Percentiles rank a stretch among this genome's conserved stretches.
These are phyloP conservation scores for Kalmanozyma brasiliensis DNA, from an alignment of 1,284 basidiomycete species.

Conservation along the genomic window DNA sequence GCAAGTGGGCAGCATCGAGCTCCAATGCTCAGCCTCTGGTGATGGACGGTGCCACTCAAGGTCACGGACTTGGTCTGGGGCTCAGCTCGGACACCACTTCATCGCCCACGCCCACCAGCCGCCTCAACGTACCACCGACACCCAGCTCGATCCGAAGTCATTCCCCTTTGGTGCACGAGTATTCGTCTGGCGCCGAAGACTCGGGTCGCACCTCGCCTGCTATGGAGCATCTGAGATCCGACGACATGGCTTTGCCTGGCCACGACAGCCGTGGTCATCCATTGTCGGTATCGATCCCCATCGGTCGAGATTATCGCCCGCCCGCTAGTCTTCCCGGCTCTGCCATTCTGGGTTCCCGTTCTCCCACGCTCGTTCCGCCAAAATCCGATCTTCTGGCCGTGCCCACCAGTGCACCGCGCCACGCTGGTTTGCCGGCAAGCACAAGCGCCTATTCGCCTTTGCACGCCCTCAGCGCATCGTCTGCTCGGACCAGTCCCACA, in stretches of 20 bases:
- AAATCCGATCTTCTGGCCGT: constrained; percentile 21
- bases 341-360: constrained; percentile 43
- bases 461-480: constrained; percentile 30
- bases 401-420: constrained; percentile 22
- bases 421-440: constrained; percentile 30
- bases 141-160: constrained; percentile 47
- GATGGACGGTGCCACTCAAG: constrained; percentile 12
- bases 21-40: constrained; percentile 17
- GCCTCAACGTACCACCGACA: constrained; percentile 49
- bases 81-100: constrained; percentile 24
- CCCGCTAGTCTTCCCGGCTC: constrained; percentile 43
- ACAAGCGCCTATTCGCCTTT: constrained; percentile 52
- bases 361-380: constrained; percentile 24
- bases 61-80: constrained; percentile 38
- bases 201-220: constrained; percentile 48
- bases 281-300: constrained; percentile 42
- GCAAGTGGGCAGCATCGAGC: constrained; percentile 23
- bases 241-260: constrained; percentile 27
- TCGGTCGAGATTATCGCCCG: constrained; percentile 23
- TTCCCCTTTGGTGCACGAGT: constrained; percentile 40
- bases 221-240: constrained; percentile 19
- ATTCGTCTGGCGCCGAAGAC: constrained; percentile 31
- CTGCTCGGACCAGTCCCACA: constrained; percentile 30
- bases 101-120: constrained; percentile 15
- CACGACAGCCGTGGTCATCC: constrained; percentile 37